Base-by-base conservation (phyloP, 2,329 filamentous ascomycete species). In the Epichloe typhina region DNA sequence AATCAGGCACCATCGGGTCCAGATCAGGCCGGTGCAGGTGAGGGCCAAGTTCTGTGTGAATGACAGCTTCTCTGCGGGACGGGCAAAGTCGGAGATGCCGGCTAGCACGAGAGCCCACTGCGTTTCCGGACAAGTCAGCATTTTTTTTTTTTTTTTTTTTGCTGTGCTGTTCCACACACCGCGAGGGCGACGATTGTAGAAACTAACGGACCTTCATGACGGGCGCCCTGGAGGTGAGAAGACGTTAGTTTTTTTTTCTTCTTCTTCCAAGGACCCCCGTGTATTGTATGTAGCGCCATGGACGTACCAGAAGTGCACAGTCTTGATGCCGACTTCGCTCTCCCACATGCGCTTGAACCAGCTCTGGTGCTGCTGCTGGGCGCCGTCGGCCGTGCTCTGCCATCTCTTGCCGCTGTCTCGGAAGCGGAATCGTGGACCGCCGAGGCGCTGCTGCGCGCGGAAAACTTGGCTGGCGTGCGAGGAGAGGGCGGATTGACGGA, bases 1-100 rank as follows among this genome's bases (percentile, higher is more conserved):
- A 69, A 98, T 86, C 66, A 97, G 77, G 77, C 93, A 98, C 93
- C 93, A 98, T 59, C 93, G 82, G 44, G 93, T 98, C 93, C 93
- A 98, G 77, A 98, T 98, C 57, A 86, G 71, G 58, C 93, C 93
- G 9, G 93, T 98, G 61, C 83, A 83, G 65, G 88, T 93, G 59
- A 98, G 79, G 53, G 93, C 91, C 47, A 76, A 75, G 73, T 97
- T 98, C 72, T 96, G 90, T 33, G 87, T 93, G 55, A 96, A 74
- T 40, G 90, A 96, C 59, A 98, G 87, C 69, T 89, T 88, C 69
- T 94, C 87, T 56, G 86, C 88, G 35, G 93, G 93, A 59, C 93
- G 89, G 55, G 83, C 78, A 67, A 98, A 86, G 74, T 98, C 93
- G 61, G 88, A 84, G 65, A 95, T 79, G 65, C 93, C 93, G 59